Percentiles rank a stretch among this genome's conserved stretches.
phyloP scores from a whole-genome alignment of 345 rosid species.

The Euphorbia peplus region DNA sequence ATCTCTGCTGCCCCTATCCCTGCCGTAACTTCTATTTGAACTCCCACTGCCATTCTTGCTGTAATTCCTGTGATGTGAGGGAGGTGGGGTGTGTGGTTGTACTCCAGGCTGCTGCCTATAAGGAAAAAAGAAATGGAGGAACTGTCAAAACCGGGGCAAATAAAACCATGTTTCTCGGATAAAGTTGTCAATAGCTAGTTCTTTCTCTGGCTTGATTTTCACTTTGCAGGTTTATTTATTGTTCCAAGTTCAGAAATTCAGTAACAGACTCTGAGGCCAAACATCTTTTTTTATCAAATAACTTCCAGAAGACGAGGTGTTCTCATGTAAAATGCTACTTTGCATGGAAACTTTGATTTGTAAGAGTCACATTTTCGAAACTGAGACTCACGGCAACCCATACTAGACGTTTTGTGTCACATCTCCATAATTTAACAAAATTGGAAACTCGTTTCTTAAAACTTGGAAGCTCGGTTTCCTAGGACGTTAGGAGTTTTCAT shows the following conservation, averaged over 20 bases:
- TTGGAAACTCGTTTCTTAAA: too few species aligned
- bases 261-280: not conserved
- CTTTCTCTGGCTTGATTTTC: not conserved
- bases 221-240: not conserved
- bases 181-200: not conserved
- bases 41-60: constrained; percentile 43
- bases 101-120: constrained; percentile 83
- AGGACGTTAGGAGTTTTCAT: too few species aligned
- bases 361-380: too few species aligned
- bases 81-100: constrained; percentile 49
- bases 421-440: too few species aligned
- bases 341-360: too few species aligned
- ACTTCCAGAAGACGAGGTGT: not conserved
- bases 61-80: constrained; percentile 42
- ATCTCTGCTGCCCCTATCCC: constrained; percentile 43
- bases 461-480: too few species aligned
- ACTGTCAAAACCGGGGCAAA: not conserved
- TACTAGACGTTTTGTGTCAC: too few species aligned
- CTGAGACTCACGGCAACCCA: too few species aligned
- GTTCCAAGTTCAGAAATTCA: not conserved
- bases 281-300: not conserved
- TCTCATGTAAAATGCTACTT: too few species aligned
- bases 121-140: constrained; percentile 3
- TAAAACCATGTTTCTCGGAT: not conserved
- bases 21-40: constrained; percentile 37